phyloP scores from a whole-genome alignment of 768 basidiomycete species.

The Amanita phalloides region DNA sequence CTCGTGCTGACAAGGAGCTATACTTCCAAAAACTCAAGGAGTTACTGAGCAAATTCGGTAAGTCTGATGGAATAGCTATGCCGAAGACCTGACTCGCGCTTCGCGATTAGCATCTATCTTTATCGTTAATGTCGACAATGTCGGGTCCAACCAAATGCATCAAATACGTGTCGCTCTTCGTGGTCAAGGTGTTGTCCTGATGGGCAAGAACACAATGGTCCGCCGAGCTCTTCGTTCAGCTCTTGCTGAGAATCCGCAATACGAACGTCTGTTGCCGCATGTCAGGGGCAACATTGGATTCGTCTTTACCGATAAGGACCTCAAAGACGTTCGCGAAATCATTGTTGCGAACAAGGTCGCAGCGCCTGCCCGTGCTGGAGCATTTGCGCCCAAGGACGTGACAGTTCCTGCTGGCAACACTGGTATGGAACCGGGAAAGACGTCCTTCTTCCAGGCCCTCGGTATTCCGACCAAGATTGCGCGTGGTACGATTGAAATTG shows the following conservation, averaged over 20 bases:
- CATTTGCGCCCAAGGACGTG: slow-evolving; percentile 88
- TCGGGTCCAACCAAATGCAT: slow-evolving; percentile 99
- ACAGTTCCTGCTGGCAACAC: slow-evolving; percentile 93
- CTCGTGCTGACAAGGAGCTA: slow-evolving; percentile 78
- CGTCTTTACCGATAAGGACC: slow-evolving; percentile 88
- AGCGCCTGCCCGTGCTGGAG: slow-evolving; percentile 97
- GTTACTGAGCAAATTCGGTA: slow-evolving; percentile 83
- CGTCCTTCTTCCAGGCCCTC: slow-evolving; percentile 99
- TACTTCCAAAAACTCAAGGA: slow-evolving; percentile 95
- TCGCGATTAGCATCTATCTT: slow-evolving; percentile 85
- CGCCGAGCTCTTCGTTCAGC: slow-evolving; percentile 93
- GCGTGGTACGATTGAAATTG: slow-evolving; percentile 99
- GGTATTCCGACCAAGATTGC: slow-evolving; percentile 99
- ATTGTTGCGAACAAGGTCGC: slow-evolving; percentile 97
- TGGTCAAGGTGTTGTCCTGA: slow-evolving; percentile 91
- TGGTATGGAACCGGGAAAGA: slow-evolving; percentile 99
- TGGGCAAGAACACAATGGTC: slow-evolving; percentile 99
- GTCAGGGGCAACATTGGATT: slow-evolving; percentile 98
- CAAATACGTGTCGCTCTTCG: slow-evolving; percentile 94
- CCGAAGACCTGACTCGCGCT: slow-evolving; percentile 5
- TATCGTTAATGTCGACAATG: slow-evolving; percentile 99
- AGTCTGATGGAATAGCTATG: slow-evolving; percentile 20
- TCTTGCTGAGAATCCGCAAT: slow-evolving; percentile 83
- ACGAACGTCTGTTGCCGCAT: slow-evolving; percentile 93
- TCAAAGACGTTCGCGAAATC: slow-evolving; percentile 90